Evolutionary conservation across 805 yeast species (phyloP).

Genomic region (Teunomyces funiuensis): DNA sequence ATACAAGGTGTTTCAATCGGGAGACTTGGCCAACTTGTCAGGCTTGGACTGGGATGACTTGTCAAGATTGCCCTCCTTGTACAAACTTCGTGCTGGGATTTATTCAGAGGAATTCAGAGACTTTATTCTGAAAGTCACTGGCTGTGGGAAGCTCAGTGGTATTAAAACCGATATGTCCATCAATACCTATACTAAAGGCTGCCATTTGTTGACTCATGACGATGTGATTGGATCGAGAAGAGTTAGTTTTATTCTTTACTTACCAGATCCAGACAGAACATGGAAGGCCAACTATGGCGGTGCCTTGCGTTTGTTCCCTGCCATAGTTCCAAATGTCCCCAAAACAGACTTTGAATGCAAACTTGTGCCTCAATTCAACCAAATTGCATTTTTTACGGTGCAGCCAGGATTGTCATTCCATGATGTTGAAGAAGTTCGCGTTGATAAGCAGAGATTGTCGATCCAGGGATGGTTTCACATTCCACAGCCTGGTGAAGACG

Average conservation of each 20-base stretch:
- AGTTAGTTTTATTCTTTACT: constrained; percentile 85
- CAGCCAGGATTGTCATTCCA: constrained; percentile 97
- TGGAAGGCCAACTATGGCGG: constrained; percentile 98
- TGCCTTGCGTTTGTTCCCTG: constrained; percentile 80
- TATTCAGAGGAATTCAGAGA: constrained; percentile 86
- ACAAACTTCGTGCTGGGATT: constrained; percentile 78
- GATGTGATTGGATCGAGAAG: constrained; percentile 96
- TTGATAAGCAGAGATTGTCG: constrained; percentile 84
- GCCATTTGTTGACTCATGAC: constrained; percentile 93
- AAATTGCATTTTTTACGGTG: constrained; percentile 91
- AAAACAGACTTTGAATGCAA: constrained; percentile 66
- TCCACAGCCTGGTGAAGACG: constrained; percentile 91
- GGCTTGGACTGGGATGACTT: constrained; percentile 80
- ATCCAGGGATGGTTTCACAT: constrained; percentile 99
- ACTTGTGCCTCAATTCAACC: constrained; percentile 91
- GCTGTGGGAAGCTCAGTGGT: constrained; percentile 90
- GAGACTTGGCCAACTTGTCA: constrained; percentile 86
- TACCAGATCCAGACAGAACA: constrained; percentile 85
- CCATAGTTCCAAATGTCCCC: constrained; percentile 88
- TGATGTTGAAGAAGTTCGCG: constrained; percentile 96
- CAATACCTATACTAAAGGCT: constrained; percentile 87
- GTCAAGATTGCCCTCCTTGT: constrained; percentile 69
- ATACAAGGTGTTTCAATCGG: constrained; percentile 87
- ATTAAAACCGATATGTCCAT: constrained; percentile 87
- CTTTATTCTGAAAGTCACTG: constrained; percentile 71